These are phyloP conservation scores for Globisporangium paroecandrum DNA, from an alignment of 352 stramenopile genomes.

Conservation along the genomic window DNA sequence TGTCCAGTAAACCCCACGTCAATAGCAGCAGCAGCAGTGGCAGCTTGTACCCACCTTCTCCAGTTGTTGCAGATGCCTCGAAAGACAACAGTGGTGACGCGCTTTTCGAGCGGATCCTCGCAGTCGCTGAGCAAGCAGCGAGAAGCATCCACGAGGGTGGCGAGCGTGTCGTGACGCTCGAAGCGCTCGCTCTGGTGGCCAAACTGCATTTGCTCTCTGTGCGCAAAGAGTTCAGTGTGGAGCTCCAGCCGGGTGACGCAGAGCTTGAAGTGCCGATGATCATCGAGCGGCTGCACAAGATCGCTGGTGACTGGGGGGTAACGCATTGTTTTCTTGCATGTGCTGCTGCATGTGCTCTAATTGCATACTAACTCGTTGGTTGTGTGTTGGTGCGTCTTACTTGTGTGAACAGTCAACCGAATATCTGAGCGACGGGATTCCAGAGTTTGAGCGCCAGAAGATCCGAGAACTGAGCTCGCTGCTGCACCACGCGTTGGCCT, in stretches of 20 bases:
- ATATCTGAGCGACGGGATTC: background rate
- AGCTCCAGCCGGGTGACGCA: background rate
- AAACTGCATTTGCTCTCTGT: slow-evolving; percentile 32
- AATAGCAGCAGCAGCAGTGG: background rate
- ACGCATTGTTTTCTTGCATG: background rate
- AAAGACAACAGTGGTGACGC: background rate
- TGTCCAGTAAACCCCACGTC: background rate
- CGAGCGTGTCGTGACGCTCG: slow-evolving; percentile 23
- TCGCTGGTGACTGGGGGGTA: slow-evolving; percentile 14
- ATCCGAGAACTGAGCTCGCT: slow-evolving; percentile 31
- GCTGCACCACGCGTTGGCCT: slow-evolving; percentile 36
- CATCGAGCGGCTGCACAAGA: slow-evolving; percentile 3
- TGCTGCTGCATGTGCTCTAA: background rate
- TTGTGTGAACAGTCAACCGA: background rate
- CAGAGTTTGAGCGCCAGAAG: background rate
- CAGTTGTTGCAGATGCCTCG: background rate
- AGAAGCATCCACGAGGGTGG: background rate
- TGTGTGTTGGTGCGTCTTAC: background rate
- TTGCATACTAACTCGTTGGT: background rate
- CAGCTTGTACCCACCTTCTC: background rate
- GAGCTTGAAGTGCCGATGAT: slow-evolving; percentile 4
- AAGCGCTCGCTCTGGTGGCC: slow-evolving; percentile 37
- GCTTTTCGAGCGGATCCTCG: slow-evolving; percentile 11
- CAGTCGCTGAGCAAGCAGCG: slow-evolving; percentile 15
- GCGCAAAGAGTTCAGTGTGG: slow-evolving; percentile 24